phyloP scores from a whole-genome alignment of 1,284 basidiomycete genomes.

The Ustilago cynodontis region DNA sequence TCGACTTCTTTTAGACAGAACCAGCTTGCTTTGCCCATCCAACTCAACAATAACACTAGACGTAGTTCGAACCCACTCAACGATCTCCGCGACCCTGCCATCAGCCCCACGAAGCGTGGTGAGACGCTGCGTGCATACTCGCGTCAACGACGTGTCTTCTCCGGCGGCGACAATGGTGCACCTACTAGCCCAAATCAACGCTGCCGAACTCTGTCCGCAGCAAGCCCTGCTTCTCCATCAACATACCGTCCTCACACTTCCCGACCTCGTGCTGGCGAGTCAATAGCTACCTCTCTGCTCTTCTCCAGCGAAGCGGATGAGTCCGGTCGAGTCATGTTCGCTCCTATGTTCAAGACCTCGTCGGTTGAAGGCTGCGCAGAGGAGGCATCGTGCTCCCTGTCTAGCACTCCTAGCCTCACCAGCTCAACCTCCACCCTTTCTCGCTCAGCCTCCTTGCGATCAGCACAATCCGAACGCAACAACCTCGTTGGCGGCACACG shows the following conservation, averaged over 20 bases:
- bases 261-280: constrained; percentile 8
- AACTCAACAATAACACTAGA: constrained; percentile 3
- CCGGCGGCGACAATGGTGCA: constrained; percentile 12
- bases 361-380: not conserved
- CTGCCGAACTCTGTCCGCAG: constrained; percentile 8
- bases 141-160: constrained; percentile 39
- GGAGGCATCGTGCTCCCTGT: constrained; percentile 26
- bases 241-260: constrained; percentile 9
- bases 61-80: not conserved
- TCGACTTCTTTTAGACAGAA: not conserved
- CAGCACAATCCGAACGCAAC: constrained; percentile 26
- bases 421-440: constrained; percentile 37
- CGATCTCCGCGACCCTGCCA: constrained; percentile 18
- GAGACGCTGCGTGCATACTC: constrained; percentile 37
- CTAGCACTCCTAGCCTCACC: constrained; percentile 41
- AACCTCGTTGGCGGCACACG: constrained; percentile 17
- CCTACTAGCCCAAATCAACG: constrained; percentile 21
- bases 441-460: constrained; percentile 41
- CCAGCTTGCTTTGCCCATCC: constrained; percentile 21
- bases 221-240: constrained; percentile 17
- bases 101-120: constrained; percentile 39
- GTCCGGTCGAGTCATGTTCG: not conserved
- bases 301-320: constrained; percentile 11
- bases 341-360: not conserved
- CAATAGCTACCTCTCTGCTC: constrained; percentile 1